A percentile compares a stretch with the other conserved stretches of the same genome.
Evolutionary conservation across 2,329 filamentous ascomycete genomes (phyloP).

Genomic region (Ceratocystis eucalypticola): DNA sequence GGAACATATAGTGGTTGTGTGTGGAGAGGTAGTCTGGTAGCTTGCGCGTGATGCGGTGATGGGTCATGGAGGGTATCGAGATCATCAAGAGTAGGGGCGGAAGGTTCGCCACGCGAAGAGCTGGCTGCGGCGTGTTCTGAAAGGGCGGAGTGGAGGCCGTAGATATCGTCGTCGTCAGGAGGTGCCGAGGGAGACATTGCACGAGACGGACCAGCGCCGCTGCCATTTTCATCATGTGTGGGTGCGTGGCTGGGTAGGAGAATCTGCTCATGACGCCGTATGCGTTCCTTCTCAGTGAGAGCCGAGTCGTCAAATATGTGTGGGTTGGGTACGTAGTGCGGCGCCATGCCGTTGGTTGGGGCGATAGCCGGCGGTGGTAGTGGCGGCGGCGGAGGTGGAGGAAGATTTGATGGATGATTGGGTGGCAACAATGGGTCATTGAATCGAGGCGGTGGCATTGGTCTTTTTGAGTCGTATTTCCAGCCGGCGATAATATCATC

Average conservation of each 20-base stretch:
- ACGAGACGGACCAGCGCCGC: conserved; percentile 27
- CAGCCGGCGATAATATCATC: conserved; percentile 22
- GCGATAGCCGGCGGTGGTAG: conserved; percentile 25
- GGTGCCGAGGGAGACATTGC: conserved; percentile 23
- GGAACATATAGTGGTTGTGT: conserved; percentile 14
- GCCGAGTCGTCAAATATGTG: conserved; percentile 44
- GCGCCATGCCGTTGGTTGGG: conserved; percentile 43
- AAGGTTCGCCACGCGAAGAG: conserved; percentile 12
- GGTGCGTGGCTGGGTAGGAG: conserved; percentile 66
- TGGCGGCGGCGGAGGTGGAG: conserved; percentile 19
- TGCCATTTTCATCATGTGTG: conserved; percentile 14
- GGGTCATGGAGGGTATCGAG: conserved; percentile 16
- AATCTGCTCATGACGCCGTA: conserved; percentile 62
- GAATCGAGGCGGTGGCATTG: conserved; percentile 12
- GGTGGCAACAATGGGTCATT: conserved; percentile 12
- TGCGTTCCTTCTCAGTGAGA: conserved; percentile 68
- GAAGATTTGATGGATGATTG: conserved; percentile 14
- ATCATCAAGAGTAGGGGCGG: conserved; percentile 12
- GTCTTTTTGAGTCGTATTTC: conserved; percentile 14
- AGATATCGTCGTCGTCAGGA: conserved; percentile 26
- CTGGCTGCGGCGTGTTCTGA: conserved; percentile 25
- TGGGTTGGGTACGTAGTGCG: conserved; percentile 49
- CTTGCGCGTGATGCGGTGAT: conserved; percentile 20
- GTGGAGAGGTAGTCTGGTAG: neutral
- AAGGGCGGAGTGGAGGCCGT: conserved; percentile 39